phyloP scores from a whole-genome alignment of 2,329 filamentous ascomycete species.

The Aspergillus fructus region DNA sequence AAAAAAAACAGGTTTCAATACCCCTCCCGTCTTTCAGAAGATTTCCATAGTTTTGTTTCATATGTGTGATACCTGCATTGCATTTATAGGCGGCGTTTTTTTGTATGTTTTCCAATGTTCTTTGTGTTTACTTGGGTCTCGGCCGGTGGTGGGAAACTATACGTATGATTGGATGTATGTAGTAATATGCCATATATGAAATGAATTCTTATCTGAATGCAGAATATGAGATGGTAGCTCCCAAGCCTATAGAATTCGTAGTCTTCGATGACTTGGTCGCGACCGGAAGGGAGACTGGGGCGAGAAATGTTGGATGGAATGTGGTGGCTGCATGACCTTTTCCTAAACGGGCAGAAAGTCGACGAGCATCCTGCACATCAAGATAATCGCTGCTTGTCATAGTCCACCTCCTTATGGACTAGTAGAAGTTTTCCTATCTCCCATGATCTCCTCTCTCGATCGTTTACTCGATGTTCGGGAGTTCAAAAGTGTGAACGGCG shows the following conservation, averaged over 20 bases:
- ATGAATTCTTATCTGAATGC: neutral
- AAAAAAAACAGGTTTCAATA: constrained; percentile 6
- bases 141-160: neutral
- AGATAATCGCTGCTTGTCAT: too few relatives aligned
- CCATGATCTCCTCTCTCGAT: neutral
- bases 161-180: constrained; percentile 3
- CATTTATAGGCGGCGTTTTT: constrained; percentile 5
- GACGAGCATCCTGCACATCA: too few relatives aligned
- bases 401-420: too few relatives aligned
- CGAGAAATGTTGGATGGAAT: neutral
- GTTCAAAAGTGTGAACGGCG: neutral
- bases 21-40: neutral
- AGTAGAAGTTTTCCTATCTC: neutral
- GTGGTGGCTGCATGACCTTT: neutral
- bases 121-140: neutral
- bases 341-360: too few relatives aligned
- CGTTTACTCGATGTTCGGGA: neutral
- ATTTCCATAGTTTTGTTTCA: neutral
- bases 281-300: neutral
- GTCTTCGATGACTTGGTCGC: neutral
- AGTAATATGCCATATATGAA: constrained; percentile 4
- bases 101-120: neutral
- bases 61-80: constrained; percentile 8
- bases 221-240: neutral
- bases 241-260: neutral